Conservation (phyloP, 352 stramenopile species). For the Globisporangium recalcitrans region DNA sequence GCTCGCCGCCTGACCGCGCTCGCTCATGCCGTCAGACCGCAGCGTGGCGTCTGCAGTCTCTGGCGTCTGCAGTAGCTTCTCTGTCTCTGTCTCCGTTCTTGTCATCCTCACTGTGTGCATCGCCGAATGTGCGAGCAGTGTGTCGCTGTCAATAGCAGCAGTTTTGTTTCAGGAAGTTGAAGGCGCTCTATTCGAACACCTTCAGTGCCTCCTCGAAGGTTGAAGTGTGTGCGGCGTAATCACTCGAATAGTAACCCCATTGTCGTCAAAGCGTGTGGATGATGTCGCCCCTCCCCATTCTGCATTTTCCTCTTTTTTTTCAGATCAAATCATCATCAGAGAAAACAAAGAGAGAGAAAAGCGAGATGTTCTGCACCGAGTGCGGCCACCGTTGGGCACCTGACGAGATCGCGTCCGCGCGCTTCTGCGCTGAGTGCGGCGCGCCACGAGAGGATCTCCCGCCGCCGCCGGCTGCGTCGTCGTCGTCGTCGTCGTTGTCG, state of each 20-base stretch:
- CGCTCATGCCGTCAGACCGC: neutral
- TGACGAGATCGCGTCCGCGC: constrained; percentile 70
- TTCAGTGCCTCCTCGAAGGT: neutral
- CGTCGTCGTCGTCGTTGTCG: neutral
- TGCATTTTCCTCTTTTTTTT: neutral
- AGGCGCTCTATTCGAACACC: neutral
- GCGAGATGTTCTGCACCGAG: constrained; percentile 76
- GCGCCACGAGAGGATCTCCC: constrained; percentile 60
- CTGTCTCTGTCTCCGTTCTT: neutral
- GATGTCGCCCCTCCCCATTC: neutral
- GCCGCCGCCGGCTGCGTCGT: constrained; percentile 1
- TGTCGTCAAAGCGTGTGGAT: neutral
- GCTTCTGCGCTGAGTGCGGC: constrained; percentile 81
- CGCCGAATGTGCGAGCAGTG: too few species aligned
- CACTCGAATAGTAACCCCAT: neutral
- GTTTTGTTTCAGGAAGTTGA: neutral
- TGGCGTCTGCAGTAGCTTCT: neutral
- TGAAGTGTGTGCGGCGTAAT: neutral
- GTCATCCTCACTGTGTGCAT: too few species aligned
- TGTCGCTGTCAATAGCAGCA: neutral
- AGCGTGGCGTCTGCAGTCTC: neutral
- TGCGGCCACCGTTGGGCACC: constrained; percentile 76
- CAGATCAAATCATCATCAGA: neutral
- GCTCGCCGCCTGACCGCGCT: neutral
- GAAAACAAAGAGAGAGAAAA: neutral